Evolutionary conservation across 495 filamentous ascomycete genomes (phyloP).

Genomic region (Neurospora sp.): DNA sequence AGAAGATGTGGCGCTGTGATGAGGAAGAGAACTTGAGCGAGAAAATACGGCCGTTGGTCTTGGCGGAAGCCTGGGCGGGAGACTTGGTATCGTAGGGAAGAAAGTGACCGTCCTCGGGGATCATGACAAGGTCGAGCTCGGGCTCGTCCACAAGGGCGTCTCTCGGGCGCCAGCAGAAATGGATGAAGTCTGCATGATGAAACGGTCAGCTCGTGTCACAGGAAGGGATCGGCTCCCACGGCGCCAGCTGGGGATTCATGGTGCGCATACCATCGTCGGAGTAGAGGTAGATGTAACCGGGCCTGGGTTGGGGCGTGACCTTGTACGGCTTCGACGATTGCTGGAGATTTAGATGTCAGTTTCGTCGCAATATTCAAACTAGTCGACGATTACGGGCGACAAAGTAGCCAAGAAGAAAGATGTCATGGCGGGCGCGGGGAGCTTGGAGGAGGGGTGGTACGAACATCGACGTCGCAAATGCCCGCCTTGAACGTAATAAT

Average conservation of each 20-base stretch:
- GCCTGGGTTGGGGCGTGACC: slow-evolving; percentile 56
- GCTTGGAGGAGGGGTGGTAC: slow-evolving; percentile 21
- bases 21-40: slow-evolving; percentile 92
- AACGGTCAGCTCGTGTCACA: slow-evolving; percentile 11
- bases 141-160: slow-evolving; percentile 48
- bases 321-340: slow-evolving; percentile 50
- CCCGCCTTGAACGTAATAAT: slow-evolving; percentile 97
- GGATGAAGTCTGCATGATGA: slow-evolving; percentile 55
- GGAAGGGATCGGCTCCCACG: background rate
- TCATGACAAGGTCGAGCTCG: slow-evolving; percentile 77
- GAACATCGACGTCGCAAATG: slow-evolving; percentile 75
- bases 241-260: background rate
- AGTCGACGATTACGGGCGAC: background rate
- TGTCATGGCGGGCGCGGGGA: background rate
- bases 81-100: slow-evolving; percentile 56
- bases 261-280: slow-evolving; percentile 65
- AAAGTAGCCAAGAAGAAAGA: background rate
- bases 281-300: slow-evolving; percentile 91
- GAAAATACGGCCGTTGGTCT: slow-evolving; percentile 84
- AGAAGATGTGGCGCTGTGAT: slow-evolving; percentile 86
- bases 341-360: slow-evolving; percentile 31
- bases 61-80: slow-evolving; percentile 40
- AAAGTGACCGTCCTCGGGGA: slow-evolving; percentile 82
- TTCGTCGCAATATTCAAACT: background rate
- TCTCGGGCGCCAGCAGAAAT: slow-evolving; percentile 87